Evolutionary conservation across 441 rosid species (phyloP), one percentile per base, ranked within the genome.

Genomic region (Viola pubescens): DNA sequence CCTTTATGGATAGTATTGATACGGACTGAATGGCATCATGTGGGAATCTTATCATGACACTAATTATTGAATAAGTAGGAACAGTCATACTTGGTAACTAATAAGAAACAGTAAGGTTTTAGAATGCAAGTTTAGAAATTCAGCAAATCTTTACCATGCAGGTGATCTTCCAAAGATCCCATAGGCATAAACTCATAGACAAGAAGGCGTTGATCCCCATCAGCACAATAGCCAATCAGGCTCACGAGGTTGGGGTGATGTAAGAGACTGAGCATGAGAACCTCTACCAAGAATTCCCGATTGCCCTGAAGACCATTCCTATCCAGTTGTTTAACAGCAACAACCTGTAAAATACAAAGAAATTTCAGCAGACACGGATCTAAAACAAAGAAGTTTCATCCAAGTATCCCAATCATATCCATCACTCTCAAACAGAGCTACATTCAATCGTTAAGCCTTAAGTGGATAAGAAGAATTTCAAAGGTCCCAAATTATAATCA

Each of bases 201-300:
- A 62, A 94, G 91, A 66, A 94, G 97, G 52, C 99, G 81, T 62
- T 94, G 98, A 64, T 94, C 98, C 53, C 97, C 98, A 76, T 94
- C 98, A 65, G 98, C 98, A 72, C 98, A 94, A 70, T 94, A 90
- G 62, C 98, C 98, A 60, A 94, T 94, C 65, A 94, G 81, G 75
- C 74, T 94, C 73, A 94, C 97, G 11, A 94, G 90, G 78, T 94
- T 94, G 49, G 83, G 81, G 63, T 94, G 98, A 78, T 94, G 97
- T 59, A 94, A 86, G 75, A 94, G 97, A 71, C 99, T 94, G 58
- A 94, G 91, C 99, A 94, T 94, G 68, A 94, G 96, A 67, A 90
- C 99, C 80, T 94, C 99, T 62, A 94, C 99, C 58, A 94, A 80
- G 70, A 94, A 94, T 69, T 94, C 99, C 72, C 99, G 76, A 75